These are phyloP conservation scores for Penicillium nordicum DNA, from an alignment of 2,329 filamentous ascomycete species.

Conservation along the genomic window DNA sequence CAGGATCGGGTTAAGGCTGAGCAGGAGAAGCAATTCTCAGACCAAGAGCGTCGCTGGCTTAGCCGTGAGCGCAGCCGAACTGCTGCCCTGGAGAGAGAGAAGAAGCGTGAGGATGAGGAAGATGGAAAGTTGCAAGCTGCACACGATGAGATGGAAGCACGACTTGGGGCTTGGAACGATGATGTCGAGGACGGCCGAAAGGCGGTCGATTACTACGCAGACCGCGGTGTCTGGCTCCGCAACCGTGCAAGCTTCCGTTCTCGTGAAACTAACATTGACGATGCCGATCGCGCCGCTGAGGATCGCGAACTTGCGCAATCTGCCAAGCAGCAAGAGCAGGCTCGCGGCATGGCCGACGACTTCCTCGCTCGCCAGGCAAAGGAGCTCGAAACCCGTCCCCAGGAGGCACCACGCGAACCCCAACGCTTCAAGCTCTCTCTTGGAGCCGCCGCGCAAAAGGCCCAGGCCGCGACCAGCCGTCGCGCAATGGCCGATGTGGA, in stretches of 20 bases:
- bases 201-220: constrained; percentile 77
- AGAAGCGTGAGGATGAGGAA: constrained; percentile 74
- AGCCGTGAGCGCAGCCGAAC: constrained; percentile 82
- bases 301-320: constrained; percentile 68
- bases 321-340: constrained; percentile 70
- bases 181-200: constrained; percentile 74
- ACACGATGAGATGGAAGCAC: constrained; percentile 65
- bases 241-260: constrained; percentile 71
- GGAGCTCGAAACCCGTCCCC: constrained; percentile 59
- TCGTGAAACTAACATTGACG: constrained; percentile 73
- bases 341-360: constrained; percentile 79
- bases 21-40: constrained; percentile 73
- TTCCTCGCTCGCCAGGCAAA: constrained; percentile 83
- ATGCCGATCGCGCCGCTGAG: constrained; percentile 76
- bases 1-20: constrained; percentile 70
- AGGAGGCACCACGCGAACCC: constrained; percentile 50
- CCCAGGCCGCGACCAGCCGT: constrained; percentile 56
- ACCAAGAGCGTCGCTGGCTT: constrained; percentile 85
- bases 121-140: constrained; percentile 61
- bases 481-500: constrained; percentile 92
- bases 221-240: constrained; percentile 78
- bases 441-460: constrained; percentile 78
- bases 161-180: constrained; percentile 81
- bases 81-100: constrained; percentile 80
- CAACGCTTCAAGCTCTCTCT: constrained; percentile 90